Evolutionary conservation across 2,329 filamentous ascomycete genomes (phyloP).

Genomic region (Didymella keratinophila): DNA sequence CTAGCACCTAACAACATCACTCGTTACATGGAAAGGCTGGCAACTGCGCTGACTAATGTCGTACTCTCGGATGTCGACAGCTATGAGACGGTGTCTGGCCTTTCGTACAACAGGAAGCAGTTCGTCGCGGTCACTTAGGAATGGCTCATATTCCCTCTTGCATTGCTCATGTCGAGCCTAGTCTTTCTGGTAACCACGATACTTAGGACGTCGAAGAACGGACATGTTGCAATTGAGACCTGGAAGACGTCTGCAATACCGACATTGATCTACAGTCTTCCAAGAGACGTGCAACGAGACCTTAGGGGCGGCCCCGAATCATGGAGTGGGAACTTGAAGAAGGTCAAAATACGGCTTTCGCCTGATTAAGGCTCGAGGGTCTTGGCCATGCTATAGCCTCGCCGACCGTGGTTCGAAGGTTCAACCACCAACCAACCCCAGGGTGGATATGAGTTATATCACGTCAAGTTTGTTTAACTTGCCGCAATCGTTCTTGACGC

Average conservation of each 20-base stretch:
- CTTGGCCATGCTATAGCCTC: too few species aligned
- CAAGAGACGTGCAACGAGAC: constrained; percentile 14
- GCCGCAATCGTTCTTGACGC: too few species aligned
- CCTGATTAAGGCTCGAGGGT: constrained; percentile 27
- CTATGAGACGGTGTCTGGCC: constrained; percentile 10
- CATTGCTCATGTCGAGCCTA: constrained; percentile 30
- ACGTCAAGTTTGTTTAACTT: too few species aligned
- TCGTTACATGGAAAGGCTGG: constrained; percentile 29
- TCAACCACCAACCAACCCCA: too few species aligned
- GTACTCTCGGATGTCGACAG: constrained; percentile 22
- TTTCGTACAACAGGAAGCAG: constrained; percentile 24
- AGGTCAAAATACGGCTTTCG: constrained; percentile 21
- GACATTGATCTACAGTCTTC: constrained; percentile 32
- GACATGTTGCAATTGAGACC: constrained; percentile 13
- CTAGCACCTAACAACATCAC: constrained; percentile 34
- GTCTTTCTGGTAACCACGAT: constrained; percentile 38
- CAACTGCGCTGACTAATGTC: constrained; percentile 30
- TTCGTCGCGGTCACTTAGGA: constrained; percentile 34
- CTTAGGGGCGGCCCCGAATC: too few species aligned
- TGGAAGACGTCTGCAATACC: constrained; percentile 46
- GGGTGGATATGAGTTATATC: too few species aligned
- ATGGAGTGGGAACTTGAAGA: too few species aligned
- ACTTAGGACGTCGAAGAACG: constrained; percentile 27
- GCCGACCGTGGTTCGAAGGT: too few species aligned
- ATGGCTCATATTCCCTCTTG: constrained; percentile 42